Percentiles rank a stretch among this genome's conserved stretches.
These are phyloP conservation scores for Ganoderma leucocontextum DNA, from an alignment of 1,284 basidiomycete species.

Conservation along the genomic window DNA sequence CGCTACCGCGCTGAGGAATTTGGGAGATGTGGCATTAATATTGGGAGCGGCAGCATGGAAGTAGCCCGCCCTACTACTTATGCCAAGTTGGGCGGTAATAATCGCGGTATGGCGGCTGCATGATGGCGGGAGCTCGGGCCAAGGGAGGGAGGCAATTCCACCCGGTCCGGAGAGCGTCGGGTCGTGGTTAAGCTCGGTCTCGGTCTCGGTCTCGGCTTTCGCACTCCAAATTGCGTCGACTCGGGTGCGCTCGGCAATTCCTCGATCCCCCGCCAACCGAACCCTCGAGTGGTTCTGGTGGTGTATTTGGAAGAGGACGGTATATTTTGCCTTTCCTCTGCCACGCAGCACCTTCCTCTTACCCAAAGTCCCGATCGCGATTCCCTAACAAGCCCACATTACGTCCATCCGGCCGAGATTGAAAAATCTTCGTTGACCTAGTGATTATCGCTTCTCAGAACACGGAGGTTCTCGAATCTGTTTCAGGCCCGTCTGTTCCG, in stretches of 20 bases:
- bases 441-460: conserved; percentile 20
- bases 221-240: conserved; percentile 2
- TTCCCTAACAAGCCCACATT: not conserved
- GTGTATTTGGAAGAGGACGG: not conserved
- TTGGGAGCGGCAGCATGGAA: not conserved
- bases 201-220: conserved; percentile 12
- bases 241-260: conserved; percentile 2
- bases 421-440: conserved; percentile 21
- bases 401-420: conserved; percentile 14
- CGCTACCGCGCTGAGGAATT: not conserved
- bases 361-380: conserved; percentile 8
- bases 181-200: conserved; percentile 14
- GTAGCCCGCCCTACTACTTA: not conserved
- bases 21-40: no score
- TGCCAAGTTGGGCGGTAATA: no score
- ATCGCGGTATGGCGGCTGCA: not conserved
- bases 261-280: not conserved
- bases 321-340: conserved; percentile 9
- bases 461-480: conserved; percentile 6
- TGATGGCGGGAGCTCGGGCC: not conserved
- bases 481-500: conserved; percentile 8
- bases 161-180: not conserved
- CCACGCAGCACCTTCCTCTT: conserved; percentile 12
- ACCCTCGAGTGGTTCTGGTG: conserved; percentile 1
- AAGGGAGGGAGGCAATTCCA: not conserved